phyloP scores from a whole-genome alignment of 2,329 filamentous ascomycete species.

The Talaromyces islandicus region DNA sequence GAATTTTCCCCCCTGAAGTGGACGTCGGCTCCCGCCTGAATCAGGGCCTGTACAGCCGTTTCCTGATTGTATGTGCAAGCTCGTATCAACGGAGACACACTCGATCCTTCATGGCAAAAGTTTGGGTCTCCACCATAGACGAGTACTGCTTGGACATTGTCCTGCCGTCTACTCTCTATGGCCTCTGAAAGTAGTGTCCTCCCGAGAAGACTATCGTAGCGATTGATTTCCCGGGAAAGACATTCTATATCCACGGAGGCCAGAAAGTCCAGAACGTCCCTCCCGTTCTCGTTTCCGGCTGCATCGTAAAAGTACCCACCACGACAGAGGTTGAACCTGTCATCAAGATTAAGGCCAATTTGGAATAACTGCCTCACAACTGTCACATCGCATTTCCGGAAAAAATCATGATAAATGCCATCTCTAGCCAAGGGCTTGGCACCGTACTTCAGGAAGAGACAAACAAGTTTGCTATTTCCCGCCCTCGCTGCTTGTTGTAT shows the following conservation, averaged over 20 bases:
- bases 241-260: neutral
- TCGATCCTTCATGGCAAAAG: neutral
- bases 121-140: neutral
- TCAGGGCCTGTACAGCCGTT: neutral
- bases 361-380: neutral
- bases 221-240: neutral
- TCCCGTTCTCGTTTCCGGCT: neutral
- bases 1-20: neutral
- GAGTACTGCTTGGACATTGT: neutral
- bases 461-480: neutral
- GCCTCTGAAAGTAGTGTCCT: conserved; percentile 3
- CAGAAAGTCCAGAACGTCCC: neutral
- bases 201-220: neutral
- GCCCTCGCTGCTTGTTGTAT: neutral
- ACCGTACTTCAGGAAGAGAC: neutral
- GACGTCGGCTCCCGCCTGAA: conserved; percentile 2
- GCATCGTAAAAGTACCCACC: conserved; percentile 2
- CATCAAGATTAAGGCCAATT: neutral
- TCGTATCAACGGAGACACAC: neutral
- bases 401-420: neutral
- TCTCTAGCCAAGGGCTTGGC: neutral
- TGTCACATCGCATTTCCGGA: neutral
- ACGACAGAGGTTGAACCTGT: neutral
- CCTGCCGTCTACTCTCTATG: neutral
- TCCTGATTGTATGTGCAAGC: neutral